A percentile compares a stretch with the other conserved stretches of the same genome.
These are phyloP conservation scores for Kockiozyma suomiensis DNA, from an alignment of 805 yeast species.

Conservation along the genomic window DNA sequence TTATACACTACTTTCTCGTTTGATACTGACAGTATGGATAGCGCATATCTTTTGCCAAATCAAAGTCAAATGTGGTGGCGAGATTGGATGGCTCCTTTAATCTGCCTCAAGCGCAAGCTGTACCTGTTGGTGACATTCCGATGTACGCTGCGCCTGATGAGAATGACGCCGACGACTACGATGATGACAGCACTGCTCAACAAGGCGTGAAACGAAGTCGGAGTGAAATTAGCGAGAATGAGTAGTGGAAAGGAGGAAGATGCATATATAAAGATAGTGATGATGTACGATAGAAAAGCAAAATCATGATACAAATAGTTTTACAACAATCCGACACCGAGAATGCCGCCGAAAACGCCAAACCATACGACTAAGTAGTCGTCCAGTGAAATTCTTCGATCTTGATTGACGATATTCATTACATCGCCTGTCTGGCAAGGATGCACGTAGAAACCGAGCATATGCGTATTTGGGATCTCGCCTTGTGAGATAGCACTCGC, in stretches of 20 bases:
- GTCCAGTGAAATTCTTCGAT: slow-evolving; percentile 2
- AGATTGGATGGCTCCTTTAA: slow-evolving; percentile 39
- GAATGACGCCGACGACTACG: slow-evolving; percentile 20
- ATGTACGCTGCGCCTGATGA: slow-evolving; percentile 19
- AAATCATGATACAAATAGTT: background rate
- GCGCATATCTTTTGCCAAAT: slow-evolving; percentile 39
- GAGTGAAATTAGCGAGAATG: slow-evolving; percentile 17
- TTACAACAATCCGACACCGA: slow-evolving; percentile 19
- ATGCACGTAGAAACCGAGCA: slow-evolving; percentile 28
- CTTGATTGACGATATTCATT: slow-evolving; percentile 18
- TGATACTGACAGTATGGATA: background rate
- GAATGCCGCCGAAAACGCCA: slow-evolving; percentile 21
- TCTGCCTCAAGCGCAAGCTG: slow-evolving; percentile 29
- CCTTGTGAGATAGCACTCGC: slow-evolving; percentile 22
- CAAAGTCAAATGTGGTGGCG: slow-evolving; percentile 40
- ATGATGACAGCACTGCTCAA: slow-evolving; percentile 10
- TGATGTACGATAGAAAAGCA: slow-evolving; percentile 14
- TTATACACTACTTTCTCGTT: background rate
- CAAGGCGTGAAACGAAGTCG: slow-evolving; percentile 20
- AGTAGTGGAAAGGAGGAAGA: background rate
- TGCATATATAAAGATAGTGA: background rate
- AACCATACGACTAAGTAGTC: slow-evolving; percentile 29
- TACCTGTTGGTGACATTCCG: slow-evolving; percentile 13
- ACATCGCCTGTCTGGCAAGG: slow-evolving; percentile 32
- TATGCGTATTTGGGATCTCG: slow-evolving; percentile 25